Evolutionary conservation across 495 filamentous ascomycete species (phyloP).

Genomic region (Aspergillus bertholletiae): DNA sequence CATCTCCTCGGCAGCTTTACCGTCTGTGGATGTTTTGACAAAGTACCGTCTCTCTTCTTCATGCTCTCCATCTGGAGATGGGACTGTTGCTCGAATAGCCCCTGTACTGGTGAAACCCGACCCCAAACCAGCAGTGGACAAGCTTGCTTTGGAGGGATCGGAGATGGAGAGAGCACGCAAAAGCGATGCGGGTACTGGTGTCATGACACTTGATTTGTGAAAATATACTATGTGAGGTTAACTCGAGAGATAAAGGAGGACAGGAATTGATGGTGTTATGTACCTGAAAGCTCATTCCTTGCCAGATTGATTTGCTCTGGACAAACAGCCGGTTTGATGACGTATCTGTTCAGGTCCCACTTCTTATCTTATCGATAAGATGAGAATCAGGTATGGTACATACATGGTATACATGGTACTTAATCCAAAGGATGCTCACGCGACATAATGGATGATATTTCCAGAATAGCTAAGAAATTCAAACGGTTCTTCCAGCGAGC

Average conservation of each 20-base stretch:
- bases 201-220: constrained; percentile 11
- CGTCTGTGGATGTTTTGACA: constrained; percentile 67
- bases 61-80: constrained; percentile 27
- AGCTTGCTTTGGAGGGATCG: constrained; percentile 48
- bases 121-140: constrained; percentile 60
- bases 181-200: constrained; percentile 54
- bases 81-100: constrained; percentile 55
- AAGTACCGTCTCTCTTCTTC: constrained; percentile 66
- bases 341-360: neutral
- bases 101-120: constrained; percentile 73
- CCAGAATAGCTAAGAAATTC: too few relatives aligned
- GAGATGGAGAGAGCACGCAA: constrained; percentile 61
- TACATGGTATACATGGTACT: too few relatives aligned
- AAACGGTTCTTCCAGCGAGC: too few relatives aligned
- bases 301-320: constrained; percentile 1
- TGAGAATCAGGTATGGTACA: too few relatives aligned
- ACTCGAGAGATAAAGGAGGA: neutral
- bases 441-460: neutral
- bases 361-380: constrained; percentile 21
- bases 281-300: neutral
- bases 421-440: neutral
- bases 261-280: neutral
- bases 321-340: constrained; percentile 13
- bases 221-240: neutral
- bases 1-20: constrained; percentile 66